phyloP scores from a whole-genome alignment of 73 alveolate species.

The Paramecium pentaurelia region DNA sequence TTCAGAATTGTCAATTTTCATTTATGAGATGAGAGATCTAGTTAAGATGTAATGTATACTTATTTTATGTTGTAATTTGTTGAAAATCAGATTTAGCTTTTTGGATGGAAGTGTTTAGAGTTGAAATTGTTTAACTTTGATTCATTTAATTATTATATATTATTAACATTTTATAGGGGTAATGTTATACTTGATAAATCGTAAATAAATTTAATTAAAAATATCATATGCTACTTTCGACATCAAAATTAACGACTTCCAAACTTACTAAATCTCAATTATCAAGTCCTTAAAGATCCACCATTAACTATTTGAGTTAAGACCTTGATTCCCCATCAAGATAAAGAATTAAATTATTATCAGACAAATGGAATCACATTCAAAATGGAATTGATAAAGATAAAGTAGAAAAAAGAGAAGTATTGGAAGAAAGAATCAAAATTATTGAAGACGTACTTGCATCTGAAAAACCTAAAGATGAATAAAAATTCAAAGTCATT shows the following conservation, averaged over 20 bases:
- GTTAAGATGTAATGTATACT: background rate
- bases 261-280: background rate
- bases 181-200: background rate
- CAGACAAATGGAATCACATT: conserved; percentile 49
- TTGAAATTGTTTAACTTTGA: conserved; percentile 33
- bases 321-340: conserved; percentile 43
- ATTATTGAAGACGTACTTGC: conserved; percentile 17
- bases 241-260: conserved; percentile 30
- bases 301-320: conserved; percentile 21
- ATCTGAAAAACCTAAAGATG: conserved; percentile 28
- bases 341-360: conserved; percentile 9
- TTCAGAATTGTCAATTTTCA: conserved; percentile 28
- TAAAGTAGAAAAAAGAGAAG: conserved; percentile 43
- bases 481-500: conserved; percentile 28
- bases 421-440: conserved; percentile 40
- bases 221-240: conserved; percentile 24
- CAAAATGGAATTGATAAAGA: conserved; percentile 49
- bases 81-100: conserved; percentile 34
- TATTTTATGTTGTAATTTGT: background rate
- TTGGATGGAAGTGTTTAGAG: conserved; percentile 15
- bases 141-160: background rate
- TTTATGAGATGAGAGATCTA: conserved; percentile 32
- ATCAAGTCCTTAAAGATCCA: conserved; percentile 40
- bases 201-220: background rate
- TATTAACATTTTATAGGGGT: background rate